Evolutionary conservation across 306 rosid genomes (phyloP), one percentile per base, ranked within the genome.

Genomic region (Begonia loranthoides): DNA sequence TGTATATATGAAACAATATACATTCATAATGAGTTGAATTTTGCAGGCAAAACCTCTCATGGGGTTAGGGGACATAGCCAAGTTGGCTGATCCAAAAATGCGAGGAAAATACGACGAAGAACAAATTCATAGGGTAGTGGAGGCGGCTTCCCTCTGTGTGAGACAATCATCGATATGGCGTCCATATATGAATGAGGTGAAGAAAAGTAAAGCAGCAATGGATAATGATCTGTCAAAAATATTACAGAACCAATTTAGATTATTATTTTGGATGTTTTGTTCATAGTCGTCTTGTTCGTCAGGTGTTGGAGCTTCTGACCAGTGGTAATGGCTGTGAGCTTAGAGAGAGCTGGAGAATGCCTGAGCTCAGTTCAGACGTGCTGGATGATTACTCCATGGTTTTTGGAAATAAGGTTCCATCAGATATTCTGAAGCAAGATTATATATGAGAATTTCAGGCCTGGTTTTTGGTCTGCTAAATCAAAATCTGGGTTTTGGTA

Each of bases 341-440:
- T 51, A 82, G 74, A 49, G 76, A 77, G 64, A 80, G 81, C 51
- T 51, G 76, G 86, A 79, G 83, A 61, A 78, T 76, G 36, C 86
- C 86, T n/a, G 80, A 82, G 68, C 78, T 86, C 52, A 76, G 73
- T 12, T 78, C 92, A 12, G 87, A 86, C 61, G 87, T 78, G 58
- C 53, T 82, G 61, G 87, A 86, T 76, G 99, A 90, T 73, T 90
- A 80, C 60, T 86, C 99, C 4, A 82, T 80, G 88, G 72, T 71
- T 47, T 86, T 68, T 51, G 95, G 99, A 50, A 80, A 90, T 60
- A 71, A 80, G 48, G 76, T 86, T 53, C 95, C 92, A 12, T 54
- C 72, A 3, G 77, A 76, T 13, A 68, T 59, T 50, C 70, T 71
- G 52, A 60, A 82, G 45, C 88, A 80, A 73, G 88, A 80, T 40